These are phyloP conservation scores for Coccomyxa sp. DNA, from an alignment of 139 green algal species.

Conservation along the genomic window DNA sequence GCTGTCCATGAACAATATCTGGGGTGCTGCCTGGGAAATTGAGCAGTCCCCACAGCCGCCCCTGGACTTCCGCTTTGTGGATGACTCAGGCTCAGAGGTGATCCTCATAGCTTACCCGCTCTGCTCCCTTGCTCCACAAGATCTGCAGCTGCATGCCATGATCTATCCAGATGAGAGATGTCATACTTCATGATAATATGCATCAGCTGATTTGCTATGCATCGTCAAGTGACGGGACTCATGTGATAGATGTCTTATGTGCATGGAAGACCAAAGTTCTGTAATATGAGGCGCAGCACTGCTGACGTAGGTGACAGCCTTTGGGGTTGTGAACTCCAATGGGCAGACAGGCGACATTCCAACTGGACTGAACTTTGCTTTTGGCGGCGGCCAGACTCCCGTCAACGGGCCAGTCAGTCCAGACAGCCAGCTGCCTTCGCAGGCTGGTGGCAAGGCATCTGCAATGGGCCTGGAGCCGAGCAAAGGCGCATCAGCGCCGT, in stretches of 20 bases:
- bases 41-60: constrained; percentile 6
- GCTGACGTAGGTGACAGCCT: not conserved
- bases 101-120: not conserved
- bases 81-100: not conserved
- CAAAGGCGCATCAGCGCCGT: too few species aligned
- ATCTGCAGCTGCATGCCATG: not conserved
- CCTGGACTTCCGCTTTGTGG: constrained; percentile 27
- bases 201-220: not conserved
- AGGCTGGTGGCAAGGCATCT: too few species aligned
- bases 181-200: not conserved
- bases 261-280: not conserved
- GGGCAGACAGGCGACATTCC: not conserved
- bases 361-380: not conserved
- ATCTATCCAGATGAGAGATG: not conserved
- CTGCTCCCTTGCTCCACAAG: not conserved
- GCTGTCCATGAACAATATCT: constrained; percentile 33
- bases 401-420: too few species aligned
- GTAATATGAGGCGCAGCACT: too few species aligned
- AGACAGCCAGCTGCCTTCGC: too few species aligned
- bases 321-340: not conserved
- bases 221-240: not conserved
- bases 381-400: not conserved
- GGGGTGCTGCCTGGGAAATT: constrained; percentile 41
- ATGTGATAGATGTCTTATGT: not conserved
- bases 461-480: too few species aligned